Conservation (phyloP, 2,329 filamentous ascomycete species). For the Plectosphaerella plurivora region DNA sequence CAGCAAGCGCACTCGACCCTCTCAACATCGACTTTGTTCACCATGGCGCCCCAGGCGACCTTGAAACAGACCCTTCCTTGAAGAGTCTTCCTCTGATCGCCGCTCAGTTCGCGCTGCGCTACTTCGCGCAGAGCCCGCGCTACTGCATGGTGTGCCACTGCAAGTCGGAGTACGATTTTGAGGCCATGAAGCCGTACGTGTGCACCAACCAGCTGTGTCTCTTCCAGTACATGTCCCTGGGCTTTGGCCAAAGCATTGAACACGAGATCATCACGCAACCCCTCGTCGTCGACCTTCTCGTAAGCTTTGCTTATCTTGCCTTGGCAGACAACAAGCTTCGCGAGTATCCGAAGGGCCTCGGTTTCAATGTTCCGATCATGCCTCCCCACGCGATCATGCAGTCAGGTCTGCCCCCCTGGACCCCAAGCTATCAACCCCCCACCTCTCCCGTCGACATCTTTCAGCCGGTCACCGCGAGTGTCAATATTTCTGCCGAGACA, state of each 20-base stretch:
- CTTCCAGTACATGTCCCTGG: conserved; percentile 84
- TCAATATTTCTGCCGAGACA: not conserved
- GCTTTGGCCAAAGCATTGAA: conserved; percentile 80
- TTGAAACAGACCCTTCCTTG: conserved; percentile 12
- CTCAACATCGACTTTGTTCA: conserved; percentile 5
- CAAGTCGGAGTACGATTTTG: conserved; percentile 51
- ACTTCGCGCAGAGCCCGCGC: conserved; percentile 75
- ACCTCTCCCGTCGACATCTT: not conserved
- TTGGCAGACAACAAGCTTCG: conserved; percentile 34
- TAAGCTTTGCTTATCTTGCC: conserved; percentile 74
- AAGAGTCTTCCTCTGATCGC: conserved; percentile 49
- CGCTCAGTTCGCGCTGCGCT: conserved; percentile 74
- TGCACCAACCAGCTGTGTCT: conserved; percentile 73
- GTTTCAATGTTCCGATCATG: conserved; percentile 24
- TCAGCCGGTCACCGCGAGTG: not conserved
- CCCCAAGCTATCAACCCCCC: too few species aligned
- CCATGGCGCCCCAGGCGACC: conserved; percentile 8
- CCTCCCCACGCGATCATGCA: not conserved
- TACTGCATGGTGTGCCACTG: conserved; percentile 85
- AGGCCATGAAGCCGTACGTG: conserved; percentile 74
- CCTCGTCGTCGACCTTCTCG: conserved; percentile 76
- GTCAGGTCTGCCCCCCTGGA: not conserved
- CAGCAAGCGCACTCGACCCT: not conserved
- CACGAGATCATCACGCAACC: conserved; percentile 77
- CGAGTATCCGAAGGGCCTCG: conserved; percentile 38